Evolutionary conservation across 331 rosid species (phyloP).

Genomic region (Saraca asoca): DNA sequence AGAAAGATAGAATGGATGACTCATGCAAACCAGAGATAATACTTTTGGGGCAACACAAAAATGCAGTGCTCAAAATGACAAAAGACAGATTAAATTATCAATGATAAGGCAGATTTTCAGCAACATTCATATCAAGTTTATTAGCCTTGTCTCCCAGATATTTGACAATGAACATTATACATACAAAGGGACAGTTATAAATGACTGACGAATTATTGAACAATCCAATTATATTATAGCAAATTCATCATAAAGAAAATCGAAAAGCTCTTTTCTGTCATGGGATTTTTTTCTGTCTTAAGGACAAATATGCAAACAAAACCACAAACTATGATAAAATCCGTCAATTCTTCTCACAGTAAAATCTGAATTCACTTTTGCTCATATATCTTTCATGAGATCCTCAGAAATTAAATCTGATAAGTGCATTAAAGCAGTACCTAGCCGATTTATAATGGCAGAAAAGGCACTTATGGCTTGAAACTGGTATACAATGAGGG

Average conservation of each 20-base stretch:
- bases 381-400: conserved; percentile 19
- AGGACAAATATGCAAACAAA: not conserved
- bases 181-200: not conserved
- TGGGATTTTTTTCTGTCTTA: not conserved
- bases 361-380: conserved; percentile 11
- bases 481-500: conserved; percentile 86
- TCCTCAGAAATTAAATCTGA: conserved; percentile 17
- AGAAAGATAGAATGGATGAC: not conserved
- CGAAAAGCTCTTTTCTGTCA: not conserved
- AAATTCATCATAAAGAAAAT: not conserved
- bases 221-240: not conserved
- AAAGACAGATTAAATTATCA: not conserved
- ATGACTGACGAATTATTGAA: not conserved
- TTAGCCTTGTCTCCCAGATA: not conserved
- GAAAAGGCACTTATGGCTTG: conserved; percentile 94
- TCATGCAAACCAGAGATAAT: not conserved
- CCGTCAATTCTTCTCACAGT: conserved; percentile 7
- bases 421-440: conserved; percentile 44
- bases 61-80: not conserved
- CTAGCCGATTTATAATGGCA: conserved; percentile 91
- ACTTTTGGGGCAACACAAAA: conserved; percentile 8
- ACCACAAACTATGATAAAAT: conserved; percentile 18
- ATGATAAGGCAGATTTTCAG: not conserved
- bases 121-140: not conserved
- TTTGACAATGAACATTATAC: not conserved